Base-by-base conservation (phyloP, 2,329 filamentous ascomycete genomes). In the Karstenula rhodostoma region DNA sequence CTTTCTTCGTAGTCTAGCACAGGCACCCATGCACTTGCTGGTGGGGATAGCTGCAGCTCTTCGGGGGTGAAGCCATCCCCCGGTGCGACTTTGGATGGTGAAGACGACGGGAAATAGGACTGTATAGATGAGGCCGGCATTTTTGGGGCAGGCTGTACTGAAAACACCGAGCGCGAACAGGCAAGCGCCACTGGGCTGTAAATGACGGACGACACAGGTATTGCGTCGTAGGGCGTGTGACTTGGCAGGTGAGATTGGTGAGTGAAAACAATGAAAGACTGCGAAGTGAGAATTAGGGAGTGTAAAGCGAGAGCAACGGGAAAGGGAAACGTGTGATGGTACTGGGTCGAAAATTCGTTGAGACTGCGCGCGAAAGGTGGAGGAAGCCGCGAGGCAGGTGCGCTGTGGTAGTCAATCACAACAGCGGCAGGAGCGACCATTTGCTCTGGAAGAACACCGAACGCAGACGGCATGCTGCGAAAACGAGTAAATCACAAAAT, bases 1-100 rank as follows among this genome's bases (percentile, higher is more conserved):
- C 78, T 70, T 59, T 83, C 78, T 58, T 84, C 77, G 58, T 87
- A 87, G 8, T 79, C 73, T 15, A 80, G 75, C 2, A 74, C 69
- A 0, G 84, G 84, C 23, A 78, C 71, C 78, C 80, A 82, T 6
- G 75, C 47, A 64, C 55, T 59, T 7, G 10, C 35, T 8, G 6
- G 15, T 1, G 23, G 12, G 17, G 57, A 27, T 1, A 32, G 73
- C 17, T 78, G 73, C 1, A 84, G 62, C 64, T 86, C 84, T 19
- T 77, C 74, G 15, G 77, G 62, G 2, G 83, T 86, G 74, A 87
- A 88, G 32, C 85, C 85, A 73, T 87, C 84, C 40, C 83, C 80
- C 15, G 74, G 67, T 5, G 50, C 52, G n/a, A 62, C 62, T 33
- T 67, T 71, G 7, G 58, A 62, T 2, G 71, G 63, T 10, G 70